Conservation (phyloP, 129 eudicot genomes). For the Helianthus annuus region HanXRQr2.0-SUNRISE NC_035439.2:148280993-148281492, state of each 20-base stretch:
- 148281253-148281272: slow-evolving; percentile 10
- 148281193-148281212: slow-evolving; percentile 28
- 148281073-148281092: slow-evolving; percentile 34
- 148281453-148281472: background rate
- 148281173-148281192: slow-evolving; percentile 16
- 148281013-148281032: slow-evolving; percentile 59
- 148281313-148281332: slow-evolving; percentile 4
- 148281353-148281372: background rate
- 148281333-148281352: background rate
- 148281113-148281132: slow-evolving; percentile 52
- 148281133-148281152: background rate
- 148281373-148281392: background rate
- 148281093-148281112: slow-evolving; percentile 23
- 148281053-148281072: slow-evolving; percentile 78
- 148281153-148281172: background rate
- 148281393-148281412: background rate
- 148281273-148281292: background rate
- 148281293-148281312: background rate
- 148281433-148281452: background rate
- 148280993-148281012: slow-evolving; percentile 50
- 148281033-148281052: slow-evolving; percentile 50
- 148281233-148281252: slow-evolving; percentile 45
- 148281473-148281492: too few species aligned
- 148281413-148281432: background rate
- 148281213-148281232: slow-evolving; percentile 25